phyloP scores from a whole-genome alignment of 371 early-diverging fungal genomes.

The Mortierella sp. region DNA sequence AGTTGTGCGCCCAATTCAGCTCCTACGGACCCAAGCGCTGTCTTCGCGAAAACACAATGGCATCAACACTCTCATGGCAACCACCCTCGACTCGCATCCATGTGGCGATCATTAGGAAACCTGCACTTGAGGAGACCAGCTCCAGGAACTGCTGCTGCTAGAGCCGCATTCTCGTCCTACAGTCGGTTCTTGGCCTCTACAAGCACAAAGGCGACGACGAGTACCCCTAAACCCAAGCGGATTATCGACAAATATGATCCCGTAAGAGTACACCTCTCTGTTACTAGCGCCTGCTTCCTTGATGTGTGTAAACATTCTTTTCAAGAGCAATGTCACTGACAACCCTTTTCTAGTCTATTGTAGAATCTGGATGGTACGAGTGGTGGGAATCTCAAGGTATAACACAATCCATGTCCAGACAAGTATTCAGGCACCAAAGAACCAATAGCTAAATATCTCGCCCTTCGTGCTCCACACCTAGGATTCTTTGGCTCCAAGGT shows the following conservation, averaged over 20 bases:
- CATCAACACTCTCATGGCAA: constrained; percentile 3
- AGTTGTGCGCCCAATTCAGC: constrained; percentile 17
- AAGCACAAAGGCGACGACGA: not conserved
- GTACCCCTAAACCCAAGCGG: constrained; percentile 33
- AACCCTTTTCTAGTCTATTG: constrained; percentile 48
- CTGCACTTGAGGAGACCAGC: not conserved
- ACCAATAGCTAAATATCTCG: not conserved
- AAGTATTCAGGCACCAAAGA: not conserved
- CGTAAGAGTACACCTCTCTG: constrained; percentile 9
- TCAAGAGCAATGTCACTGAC: not conserved
- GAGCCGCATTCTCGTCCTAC: constrained; percentile 6
- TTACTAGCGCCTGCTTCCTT: no score
- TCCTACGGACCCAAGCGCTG: not conserved
- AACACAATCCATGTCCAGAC: not conserved
- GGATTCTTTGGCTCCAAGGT: constrained; percentile 45
- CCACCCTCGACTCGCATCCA: constrained; percentile 13
- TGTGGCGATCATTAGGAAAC: constrained; percentile 48
- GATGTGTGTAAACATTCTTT: not conserved
- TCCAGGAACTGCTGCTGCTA: not conserved
- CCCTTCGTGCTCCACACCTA: not conserved
- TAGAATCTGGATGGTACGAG: constrained; percentile 80
- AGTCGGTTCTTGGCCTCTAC: constrained; percentile 15
- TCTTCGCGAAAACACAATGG: not conserved
- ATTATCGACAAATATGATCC: constrained; percentile 51
- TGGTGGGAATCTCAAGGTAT: constrained; percentile 78